Evolutionary conservation across 345 rosid species (phyloP).

Genomic region (Eucalyptus albens): DNA sequence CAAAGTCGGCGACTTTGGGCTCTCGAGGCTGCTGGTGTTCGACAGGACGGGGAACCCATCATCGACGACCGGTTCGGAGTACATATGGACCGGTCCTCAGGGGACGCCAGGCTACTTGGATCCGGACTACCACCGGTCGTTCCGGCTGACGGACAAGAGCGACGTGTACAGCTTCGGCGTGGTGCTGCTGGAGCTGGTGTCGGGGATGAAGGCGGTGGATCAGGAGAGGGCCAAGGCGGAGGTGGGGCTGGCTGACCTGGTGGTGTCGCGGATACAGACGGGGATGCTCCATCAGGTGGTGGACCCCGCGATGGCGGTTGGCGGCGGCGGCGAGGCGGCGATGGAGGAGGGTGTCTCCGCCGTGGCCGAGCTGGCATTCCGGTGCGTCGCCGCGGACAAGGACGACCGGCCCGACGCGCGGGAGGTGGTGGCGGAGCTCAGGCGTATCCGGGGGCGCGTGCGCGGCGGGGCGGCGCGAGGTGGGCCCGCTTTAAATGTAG

Average conservation of each 20-base stretch:
- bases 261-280: slow-evolving; percentile 74
- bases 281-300: slow-evolving; percentile 58
- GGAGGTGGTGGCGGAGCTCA: slow-evolving; percentile 72
- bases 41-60: slow-evolving; percentile 36
- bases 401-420: slow-evolving; percentile 82
- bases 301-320: slow-evolving; percentile 38
- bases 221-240: slow-evolving; percentile 70
- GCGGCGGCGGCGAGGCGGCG: slow-evolving; percentile 10
- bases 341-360: slow-evolving; percentile 41
- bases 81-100: slow-evolving; percentile 89
- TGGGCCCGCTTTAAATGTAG: not conserved
- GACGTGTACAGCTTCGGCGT: slow-evolving; percentile 90
- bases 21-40: slow-evolving; percentile 54
- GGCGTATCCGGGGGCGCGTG: slow-evolving; percentile 25
- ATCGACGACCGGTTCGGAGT: slow-evolving; percentile 19
- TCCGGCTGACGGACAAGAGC: slow-evolving; percentile 82
- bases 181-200: slow-evolving; percentile 64
- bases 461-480: slow-evolving; percentile 11
- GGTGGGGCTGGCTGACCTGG: slow-evolving; percentile 74
- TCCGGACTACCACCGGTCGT: slow-evolving; percentile 89
- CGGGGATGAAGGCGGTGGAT: slow-evolving; percentile 86
- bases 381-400: slow-evolving; percentile 84
- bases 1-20: slow-evolving; percentile 83
- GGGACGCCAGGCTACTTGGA: slow-evolving; percentile 91
- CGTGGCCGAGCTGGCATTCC: slow-evolving; percentile 84